Evolutionary conservation across 2,329 filamentous ascomycete species (phyloP).

Genomic region (Celoporthe dispersa): DNA sequence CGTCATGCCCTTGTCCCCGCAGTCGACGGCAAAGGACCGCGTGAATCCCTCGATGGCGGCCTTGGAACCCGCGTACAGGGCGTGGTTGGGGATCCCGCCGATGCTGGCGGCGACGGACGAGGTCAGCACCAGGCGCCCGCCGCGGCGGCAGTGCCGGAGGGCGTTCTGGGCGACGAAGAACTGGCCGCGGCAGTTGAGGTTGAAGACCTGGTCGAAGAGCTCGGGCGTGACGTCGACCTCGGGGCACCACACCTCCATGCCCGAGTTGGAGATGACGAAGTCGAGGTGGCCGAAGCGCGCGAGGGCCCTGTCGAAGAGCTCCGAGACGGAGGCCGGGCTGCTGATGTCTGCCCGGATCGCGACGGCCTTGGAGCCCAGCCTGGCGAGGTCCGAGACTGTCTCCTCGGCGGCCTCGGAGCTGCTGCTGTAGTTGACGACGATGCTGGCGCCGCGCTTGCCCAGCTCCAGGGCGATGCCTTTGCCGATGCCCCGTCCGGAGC

Average conservation of each 20-base stretch:
- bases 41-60: slow-evolving; percentile 75
- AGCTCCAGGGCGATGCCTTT: slow-evolving; percentile 70
- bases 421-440: slow-evolving; percentile 70
- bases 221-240: slow-evolving; percentile 71
- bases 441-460: slow-evolving; percentile 64
- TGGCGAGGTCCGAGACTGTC: slow-evolving; percentile 57
- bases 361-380: slow-evolving; percentile 61
- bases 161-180: slow-evolving; percentile 80
- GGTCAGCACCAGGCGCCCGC: slow-evolving; percentile 75
- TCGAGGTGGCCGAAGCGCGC: slow-evolving; percentile 70
- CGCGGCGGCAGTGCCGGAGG: slow-evolving; percentile 70
- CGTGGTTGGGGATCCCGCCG: slow-evolving; percentile 70
- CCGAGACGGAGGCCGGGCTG: slow-evolving; percentile 60
- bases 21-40: slow-evolving; percentile 73
- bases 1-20: slow-evolving; percentile 68
- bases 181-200: slow-evolving; percentile 71
- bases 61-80: slow-evolving; percentile 73
- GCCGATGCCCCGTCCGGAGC: slow-evolving; percentile 68
- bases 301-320: slow-evolving; percentile 68
- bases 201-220: slow-evolving; percentile 74
- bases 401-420: slow-evolving; percentile 59
- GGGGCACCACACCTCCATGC: slow-evolving; percentile 72
- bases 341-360: slow-evolving; percentile 69
- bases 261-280: slow-evolving; percentile 74
- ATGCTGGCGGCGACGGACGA: slow-evolving; percentile 70